phyloP scores from a whole-genome alignment of 306 rosid species.

The Rosa lucieae region DNA sequence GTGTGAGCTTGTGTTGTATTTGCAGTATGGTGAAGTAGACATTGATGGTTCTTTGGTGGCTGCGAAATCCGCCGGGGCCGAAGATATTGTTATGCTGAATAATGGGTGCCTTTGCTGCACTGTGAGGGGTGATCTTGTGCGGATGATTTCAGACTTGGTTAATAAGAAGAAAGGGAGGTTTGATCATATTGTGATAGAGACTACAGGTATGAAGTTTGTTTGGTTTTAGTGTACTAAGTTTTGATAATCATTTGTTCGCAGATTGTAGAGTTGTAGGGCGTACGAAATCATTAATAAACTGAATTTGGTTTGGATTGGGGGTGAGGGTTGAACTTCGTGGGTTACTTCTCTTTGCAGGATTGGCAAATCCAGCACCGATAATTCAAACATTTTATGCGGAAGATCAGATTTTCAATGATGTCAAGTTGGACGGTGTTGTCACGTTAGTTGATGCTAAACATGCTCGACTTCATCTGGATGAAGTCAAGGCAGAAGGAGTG shows the following conservation, averaged over 20 bases:
- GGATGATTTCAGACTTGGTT: slow-evolving; percentile 85
- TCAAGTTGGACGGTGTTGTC: slow-evolving; percentile 96
- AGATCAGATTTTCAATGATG: slow-evolving; percentile 71
- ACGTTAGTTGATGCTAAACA: slow-evolving; percentile 95
- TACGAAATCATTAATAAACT: not conserved
- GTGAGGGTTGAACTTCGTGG: not conserved
- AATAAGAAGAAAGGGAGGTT: slow-evolving; percentile 78
- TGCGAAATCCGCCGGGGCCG: slow-evolving; percentile 79
- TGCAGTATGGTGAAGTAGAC: slow-evolving; percentile 89
- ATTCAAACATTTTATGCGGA: slow-evolving; percentile 97
- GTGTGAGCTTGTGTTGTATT: slow-evolving; percentile 15
- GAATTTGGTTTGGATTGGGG: not conserved
- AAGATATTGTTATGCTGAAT: slow-evolving; percentile 91
- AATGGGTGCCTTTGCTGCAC: slow-evolving; percentile 99
- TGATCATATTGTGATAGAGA: slow-evolving; percentile 91
- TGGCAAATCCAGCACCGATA: slow-evolving; percentile 97
- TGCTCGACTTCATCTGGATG: slow-evolving; percentile 75
- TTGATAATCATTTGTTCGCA: not conserved
- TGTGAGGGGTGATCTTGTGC: slow-evolving; percentile 92
- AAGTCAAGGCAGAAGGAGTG: slow-evolving; percentile 82
- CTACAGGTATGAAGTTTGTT: slow-evolving; percentile 53
- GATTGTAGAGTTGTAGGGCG: not conserved
- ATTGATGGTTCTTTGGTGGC: slow-evolving; percentile 96
- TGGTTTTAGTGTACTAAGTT: not conserved
- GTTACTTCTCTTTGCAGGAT: slow-evolving; percentile 47